A percentile compares a stretch with the other conserved stretches of the same genome.
Conservation (phyloP, 177 flowering plant species). For the Tripterygium wilfordii region DNA sequence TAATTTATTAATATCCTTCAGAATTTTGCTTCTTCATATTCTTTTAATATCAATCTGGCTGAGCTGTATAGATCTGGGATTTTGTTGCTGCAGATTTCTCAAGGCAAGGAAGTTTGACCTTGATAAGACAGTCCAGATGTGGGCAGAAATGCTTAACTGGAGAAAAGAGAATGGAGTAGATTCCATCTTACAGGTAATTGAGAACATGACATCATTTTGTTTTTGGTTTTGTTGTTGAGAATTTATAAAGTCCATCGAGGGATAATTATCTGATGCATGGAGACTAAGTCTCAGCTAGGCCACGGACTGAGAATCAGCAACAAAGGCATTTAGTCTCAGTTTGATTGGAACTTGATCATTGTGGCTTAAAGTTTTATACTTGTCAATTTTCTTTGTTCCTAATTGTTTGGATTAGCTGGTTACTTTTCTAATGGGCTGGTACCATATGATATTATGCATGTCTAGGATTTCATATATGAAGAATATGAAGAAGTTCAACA, state of each 20-base stretch:
- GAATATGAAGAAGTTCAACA: conserved; percentile 70
- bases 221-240: neutral
- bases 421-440: conserved; percentile 1
- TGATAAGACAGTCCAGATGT: conserved; percentile 71
- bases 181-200: conserved; percentile 66
- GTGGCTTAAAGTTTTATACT: neutral
- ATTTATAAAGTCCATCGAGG: no score
- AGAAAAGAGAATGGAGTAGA: conserved; percentile 62
- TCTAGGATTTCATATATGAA: conserved; percentile 68
- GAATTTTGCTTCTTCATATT: neutral
- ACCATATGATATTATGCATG: neutral
- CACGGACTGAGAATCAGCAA: neutral
- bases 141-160: conserved; percentile 91
- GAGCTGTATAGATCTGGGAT: neutral
- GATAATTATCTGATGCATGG: no score
- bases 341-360: neutral
- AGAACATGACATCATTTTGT: neutral
- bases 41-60: neutral
- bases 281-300: neutral
- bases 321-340: neutral
- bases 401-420: neutral
- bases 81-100: conserved; percentile 51
- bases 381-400: neutral
- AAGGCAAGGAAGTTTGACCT: conserved; percentile 85
- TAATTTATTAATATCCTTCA: no score